phyloP scores from a whole-genome alignment of 2,329 filamentous ascomycete species.

The Microdochium paspali region DNA sequence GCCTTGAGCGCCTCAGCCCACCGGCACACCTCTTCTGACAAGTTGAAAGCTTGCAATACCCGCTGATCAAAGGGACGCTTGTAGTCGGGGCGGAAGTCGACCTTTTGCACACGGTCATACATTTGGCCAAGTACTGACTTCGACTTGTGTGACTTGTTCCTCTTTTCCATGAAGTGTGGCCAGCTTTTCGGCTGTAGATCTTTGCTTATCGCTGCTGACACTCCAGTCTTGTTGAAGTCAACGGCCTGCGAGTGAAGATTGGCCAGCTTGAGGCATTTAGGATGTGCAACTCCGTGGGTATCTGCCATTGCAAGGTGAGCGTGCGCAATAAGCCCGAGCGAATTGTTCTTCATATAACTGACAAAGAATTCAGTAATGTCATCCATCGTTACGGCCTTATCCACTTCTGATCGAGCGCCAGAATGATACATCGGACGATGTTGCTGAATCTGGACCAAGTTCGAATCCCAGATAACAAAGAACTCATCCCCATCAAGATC shows the following conservation, averaged over 20 bases:
- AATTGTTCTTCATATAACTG: conserved; percentile 85
- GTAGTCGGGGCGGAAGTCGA: conserved; percentile 67
- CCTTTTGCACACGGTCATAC: conserved; percentile 62
- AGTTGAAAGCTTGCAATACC: conserved; percentile 54
- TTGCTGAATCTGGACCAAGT: conserved; percentile 41
- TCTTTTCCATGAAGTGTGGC: conserved; percentile 84
- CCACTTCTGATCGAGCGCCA: conserved; percentile 42
- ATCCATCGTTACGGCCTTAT: conserved; percentile 55
- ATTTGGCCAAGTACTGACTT: conserved; percentile 66
- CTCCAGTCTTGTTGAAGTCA: conserved; percentile 87
- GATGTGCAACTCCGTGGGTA: conserved; percentile 53
- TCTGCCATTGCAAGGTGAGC: conserved; percentile 78
- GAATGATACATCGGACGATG: conserved; percentile 66
- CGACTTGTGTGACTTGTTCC: conserved; percentile 53
- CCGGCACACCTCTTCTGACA: conserved; percentile 44
- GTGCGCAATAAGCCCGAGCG: conserved; percentile 68
- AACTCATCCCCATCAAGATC: conserved; percentile 96
- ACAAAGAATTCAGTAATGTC: conserved; percentile 84
- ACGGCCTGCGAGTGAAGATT: conserved; percentile 82
- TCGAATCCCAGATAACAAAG: conserved; percentile 83
- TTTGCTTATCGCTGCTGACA: conserved; percentile 58
- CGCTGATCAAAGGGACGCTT: conserved; percentile 65
- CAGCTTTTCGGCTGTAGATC: conserved; percentile 52
- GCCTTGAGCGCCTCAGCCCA: conserved; percentile 59
- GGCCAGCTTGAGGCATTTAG: conserved; percentile 66